Evolutionary conservation across 139 green algal species (phyloP), one percentile per base, ranked within the genome.

Genomic region (Mesotaenium endlicherianum): DNA sequence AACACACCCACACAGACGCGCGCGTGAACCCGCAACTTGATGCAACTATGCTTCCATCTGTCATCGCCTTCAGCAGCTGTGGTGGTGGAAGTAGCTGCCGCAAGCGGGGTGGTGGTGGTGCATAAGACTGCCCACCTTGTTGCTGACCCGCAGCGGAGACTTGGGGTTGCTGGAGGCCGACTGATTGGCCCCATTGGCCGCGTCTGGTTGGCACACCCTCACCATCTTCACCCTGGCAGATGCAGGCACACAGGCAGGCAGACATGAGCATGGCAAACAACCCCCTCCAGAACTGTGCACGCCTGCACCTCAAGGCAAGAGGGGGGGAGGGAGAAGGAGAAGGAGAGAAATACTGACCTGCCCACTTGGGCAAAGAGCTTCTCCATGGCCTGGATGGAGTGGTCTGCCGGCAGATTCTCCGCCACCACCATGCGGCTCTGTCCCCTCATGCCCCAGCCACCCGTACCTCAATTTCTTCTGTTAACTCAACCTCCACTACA

Each of bases 321-420:
- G 53, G 53, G 11, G 8, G 6, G 11, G 8, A 72, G 60, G 11
- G 60, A 72, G 6, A 14, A 72, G 36, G 11, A 72, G 60, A 11
- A 72, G 60, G 11, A 38, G 11, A 38, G 60, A 64, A 64, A 70
- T 36, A 79, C 77, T 84, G 31, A 85, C 79, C 36, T 85, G 40
- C 81, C 81, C 3, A 86, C 81, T 58, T 76, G 44, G 30, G 31
- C 45, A n/a, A 87, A 87, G 14, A 87, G 75, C 43, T 79, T 39
- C 45, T 87, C 81, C 74, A 87, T 87, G 39, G 74, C 81, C 11
- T 78, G 30, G 6, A 87, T 87, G 16, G 81, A 85, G n/a, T 85
- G 81, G 60, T 87, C 45, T 2, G 45, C 55, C 30, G 81, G 81
- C 6, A 87, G 71, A 42, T 87, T 87, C 59, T 87, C 81, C 26